Base-by-base conservation (phyloP, 805 yeast genomes). In the Komagataella phaffii region DNA sequence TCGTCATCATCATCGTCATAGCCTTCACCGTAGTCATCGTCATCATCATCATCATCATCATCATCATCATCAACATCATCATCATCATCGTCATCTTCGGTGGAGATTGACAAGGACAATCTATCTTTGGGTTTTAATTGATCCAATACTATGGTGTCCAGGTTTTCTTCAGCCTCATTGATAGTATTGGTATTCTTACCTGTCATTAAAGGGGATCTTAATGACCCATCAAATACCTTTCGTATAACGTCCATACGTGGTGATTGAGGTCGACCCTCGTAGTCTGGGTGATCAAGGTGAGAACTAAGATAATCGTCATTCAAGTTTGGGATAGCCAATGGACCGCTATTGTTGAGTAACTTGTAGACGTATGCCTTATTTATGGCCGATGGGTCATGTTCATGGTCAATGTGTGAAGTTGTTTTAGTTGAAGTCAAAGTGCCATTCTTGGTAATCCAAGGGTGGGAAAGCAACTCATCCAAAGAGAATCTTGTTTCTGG, bases 401-500 rank as follows among this genome's bases (percentile, higher is more conserved):
- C 40, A 30, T 30, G 40, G 40, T 30, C 40, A 30, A 30, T 30
- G 14, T 30, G 40, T 30, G 40, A 5, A 30, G 40, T 50, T 50
- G 8, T 36, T 12, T 17, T 48, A 24, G 24, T 44, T 44, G 40
- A 30, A 30, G 12, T 30, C 40, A 30, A 30, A 30, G 40, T 30
- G 12, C 40, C 40, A 30, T 30, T 66, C 40, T 57, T 53, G n/a
- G 55, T 54, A 51, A 68, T 53, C 95, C 95, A 86, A 10, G 89
- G 88, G 63, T 86, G 90, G 17, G 71, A 63, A 57, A 85, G 69
- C 24, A 86, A 70, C 54, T 85, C 82, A 49, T 81, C 82, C 47
- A 85, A 75, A 2, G 85, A 77, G 56, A 82, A 84, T 58, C 95
- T 72, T 51, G 74, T 75, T 10, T 71, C 70, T 1, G 93, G 90